Conservation (phyloP, 176 grass and related monocot species). For the Musa troglodytarum region DNA sequence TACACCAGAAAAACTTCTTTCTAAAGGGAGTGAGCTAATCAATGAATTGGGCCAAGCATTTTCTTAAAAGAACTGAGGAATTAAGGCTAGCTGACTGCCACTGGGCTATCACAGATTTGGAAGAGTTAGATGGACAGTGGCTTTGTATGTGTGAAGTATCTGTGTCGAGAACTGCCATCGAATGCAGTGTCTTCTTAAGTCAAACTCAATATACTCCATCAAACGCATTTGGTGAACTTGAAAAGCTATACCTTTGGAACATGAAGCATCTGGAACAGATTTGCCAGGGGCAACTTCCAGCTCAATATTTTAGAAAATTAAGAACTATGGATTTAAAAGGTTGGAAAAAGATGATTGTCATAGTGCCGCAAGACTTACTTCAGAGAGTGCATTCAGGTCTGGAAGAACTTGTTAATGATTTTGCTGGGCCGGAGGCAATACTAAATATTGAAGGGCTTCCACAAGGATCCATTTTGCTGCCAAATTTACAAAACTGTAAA, state of each 20-base stretch:
- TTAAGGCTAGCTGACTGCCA: conserved; percentile 11
- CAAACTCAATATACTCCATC: not conserved
- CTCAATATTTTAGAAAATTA: conserved; percentile 8
- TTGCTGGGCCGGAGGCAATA: not conserved
- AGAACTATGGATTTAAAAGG: conserved; percentile 4
- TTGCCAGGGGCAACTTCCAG: not conserved
- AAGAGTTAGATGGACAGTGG: not conserved
- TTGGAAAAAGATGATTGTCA: conserved; percentile 1
- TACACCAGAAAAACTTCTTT: conserved; percentile 13
- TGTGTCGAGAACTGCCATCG: conserved; percentile 10
- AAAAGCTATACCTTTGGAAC: conserved; percentile 11
- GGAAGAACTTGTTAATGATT: not conserved
- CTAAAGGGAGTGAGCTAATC: conserved; percentile 1
- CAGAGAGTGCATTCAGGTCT: conserved; percentile 10
- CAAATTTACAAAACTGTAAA: not conserved
- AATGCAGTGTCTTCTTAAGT: conserved; percentile 10
- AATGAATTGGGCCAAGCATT: conserved; percentile 3
- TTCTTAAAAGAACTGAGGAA: conserved; percentile 7
- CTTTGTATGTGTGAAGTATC: conserved; percentile 18
- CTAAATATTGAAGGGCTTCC: conserved; percentile 5
- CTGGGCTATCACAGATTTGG: not conserved
- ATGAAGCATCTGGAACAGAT: conserved; percentile 6
- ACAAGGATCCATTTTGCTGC: not conserved
- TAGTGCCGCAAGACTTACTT: conserved; percentile 18
- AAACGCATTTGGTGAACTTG: conserved; percentile 12